Percentiles rank a stretch among this genome's conserved stretches.
Evolutionary conservation across 192 early-diverging fungal species (phyloP).

Genomic region (Coemansia sp.): DNA sequence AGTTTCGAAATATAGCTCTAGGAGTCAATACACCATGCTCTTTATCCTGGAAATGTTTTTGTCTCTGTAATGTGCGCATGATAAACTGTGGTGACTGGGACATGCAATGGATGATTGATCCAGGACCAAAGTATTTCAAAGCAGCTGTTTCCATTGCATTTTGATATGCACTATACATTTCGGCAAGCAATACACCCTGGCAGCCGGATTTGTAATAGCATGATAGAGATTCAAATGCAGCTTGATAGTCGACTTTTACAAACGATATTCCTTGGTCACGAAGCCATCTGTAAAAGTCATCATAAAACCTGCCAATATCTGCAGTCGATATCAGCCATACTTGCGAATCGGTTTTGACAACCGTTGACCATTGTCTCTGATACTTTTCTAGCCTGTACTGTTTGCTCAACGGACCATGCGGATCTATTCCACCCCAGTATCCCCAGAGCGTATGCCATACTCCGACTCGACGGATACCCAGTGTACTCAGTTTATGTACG

Average conservation of each 20-base stretch:
- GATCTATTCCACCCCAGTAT: constrained; percentile 56
- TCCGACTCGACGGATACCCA: constrained; percentile 45
- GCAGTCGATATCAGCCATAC: constrained; percentile 20
- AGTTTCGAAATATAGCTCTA: constrained; percentile 45
- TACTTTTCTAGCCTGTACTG: constrained; percentile 21
- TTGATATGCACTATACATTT: constrained; percentile 41
- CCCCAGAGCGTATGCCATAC: constrained; percentile 60
- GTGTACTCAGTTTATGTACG: constrained; percentile 6
- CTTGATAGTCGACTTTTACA: constrained; percentile 58
- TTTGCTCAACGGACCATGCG: constrained; percentile 12
- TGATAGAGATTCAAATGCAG: constrained; percentile 44
- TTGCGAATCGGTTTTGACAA: constrained; percentile 9
- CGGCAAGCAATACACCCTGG: background rate
- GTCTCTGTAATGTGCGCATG: constrained; percentile 18
- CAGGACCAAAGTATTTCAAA: constrained; percentile 34
- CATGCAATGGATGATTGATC: constrained; percentile 55
- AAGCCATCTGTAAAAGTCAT: constrained; percentile 54
- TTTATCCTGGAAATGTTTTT: constrained; percentile 1
- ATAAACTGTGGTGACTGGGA: constrained; percentile 49
- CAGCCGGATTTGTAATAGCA: constrained; percentile 2
- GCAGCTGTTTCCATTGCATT: constrained; percentile 38
- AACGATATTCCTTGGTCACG: constrained; percentile 44
- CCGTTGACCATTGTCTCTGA: constrained; percentile 8
- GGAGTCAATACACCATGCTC: background rate
- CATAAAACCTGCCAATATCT: constrained; percentile 38